Base-by-base conservation (phyloP, 73 alveolate species). In the Paramecium pentaurelia region DNA sequence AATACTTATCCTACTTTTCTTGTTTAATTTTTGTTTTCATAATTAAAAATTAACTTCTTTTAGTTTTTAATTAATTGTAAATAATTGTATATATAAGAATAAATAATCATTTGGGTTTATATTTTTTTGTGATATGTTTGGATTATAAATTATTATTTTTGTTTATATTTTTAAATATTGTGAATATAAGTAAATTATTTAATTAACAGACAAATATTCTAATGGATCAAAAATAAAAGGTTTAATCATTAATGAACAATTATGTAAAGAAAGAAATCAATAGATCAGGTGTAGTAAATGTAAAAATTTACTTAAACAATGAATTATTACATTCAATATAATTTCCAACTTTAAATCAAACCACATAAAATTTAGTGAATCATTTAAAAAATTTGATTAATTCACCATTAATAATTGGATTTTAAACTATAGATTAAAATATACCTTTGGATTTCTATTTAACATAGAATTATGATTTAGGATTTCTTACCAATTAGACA, bases 341-440 rank as follows among this genome's bases (percentile, higher is more conserved):
- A 75, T 75, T 75, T 38, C 68, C 68, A 22, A 75, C 88, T 75
- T 38, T 36, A 42, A 75, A 75, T 75, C 60, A 75, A 75, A 75
- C 88, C n/a, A 75, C 88, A 30, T 25, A 3, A 36, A 38, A 36
- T 38, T 38, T 75, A 22, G 60, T 75, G 1, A 36, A 30, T 14
- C 88, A 75, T 42, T 38, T 75, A 42, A 75, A 75, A 75, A 18
- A 8, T 25, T 75, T 75, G 28, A 16, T 75, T 18, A 75, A 75
- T 34, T 38, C 37, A 6, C 60, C 88, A 38, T 42, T 37, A 30
- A 70, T 75, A 16, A 25, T 75, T 18, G 88, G 88, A n/a, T 75
- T 75, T 42, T 42, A 75, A 20, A 75, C 88, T 12, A 12, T 75
- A 75, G 88, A 75, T 38, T 38, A 30, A 36, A 75, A 75, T 70